phyloP scores from a whole-genome alignment of 208 protist genomes.

The Naegleria fowleri region DNA sequence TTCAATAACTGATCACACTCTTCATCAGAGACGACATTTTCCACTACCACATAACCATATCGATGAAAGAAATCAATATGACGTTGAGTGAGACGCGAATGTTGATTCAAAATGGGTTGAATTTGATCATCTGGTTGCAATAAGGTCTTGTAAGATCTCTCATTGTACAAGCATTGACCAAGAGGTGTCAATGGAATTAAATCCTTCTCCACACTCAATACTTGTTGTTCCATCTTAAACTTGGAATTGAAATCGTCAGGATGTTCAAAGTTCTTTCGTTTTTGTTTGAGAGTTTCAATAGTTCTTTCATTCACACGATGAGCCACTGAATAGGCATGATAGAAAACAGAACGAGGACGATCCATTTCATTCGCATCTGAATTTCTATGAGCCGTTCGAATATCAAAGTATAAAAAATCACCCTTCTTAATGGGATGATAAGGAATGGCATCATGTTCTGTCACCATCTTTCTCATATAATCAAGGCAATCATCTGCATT shows the following conservation, averaged over 20 bases:
- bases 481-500: background rate
- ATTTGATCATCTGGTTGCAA: background rate
- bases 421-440: background rate
- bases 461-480: background rate
- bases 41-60: conserved; percentile 11
- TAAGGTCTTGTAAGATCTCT: background rate
- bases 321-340: background rate
- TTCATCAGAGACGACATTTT: background rate
- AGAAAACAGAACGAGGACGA: background rate
- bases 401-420: background rate
- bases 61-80: background rate
- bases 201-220: background rate
- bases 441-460: background rate
- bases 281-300: background rate
- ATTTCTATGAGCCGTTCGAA: background rate
- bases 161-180: background rate
- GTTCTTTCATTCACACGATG: background rate
- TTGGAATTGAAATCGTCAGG: background rate
- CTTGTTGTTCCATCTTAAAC: background rate
- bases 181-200: background rate
- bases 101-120: background rate
- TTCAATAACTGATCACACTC: background rate
- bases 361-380: background rate
- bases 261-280: background rate
- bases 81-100: background rate